Percentiles rank a stretch among this genome's conserved stretches.
phyloP scores from a whole-genome alignment of 176 grass and related monocot species.

The Neostapfia colusana region DNA sequence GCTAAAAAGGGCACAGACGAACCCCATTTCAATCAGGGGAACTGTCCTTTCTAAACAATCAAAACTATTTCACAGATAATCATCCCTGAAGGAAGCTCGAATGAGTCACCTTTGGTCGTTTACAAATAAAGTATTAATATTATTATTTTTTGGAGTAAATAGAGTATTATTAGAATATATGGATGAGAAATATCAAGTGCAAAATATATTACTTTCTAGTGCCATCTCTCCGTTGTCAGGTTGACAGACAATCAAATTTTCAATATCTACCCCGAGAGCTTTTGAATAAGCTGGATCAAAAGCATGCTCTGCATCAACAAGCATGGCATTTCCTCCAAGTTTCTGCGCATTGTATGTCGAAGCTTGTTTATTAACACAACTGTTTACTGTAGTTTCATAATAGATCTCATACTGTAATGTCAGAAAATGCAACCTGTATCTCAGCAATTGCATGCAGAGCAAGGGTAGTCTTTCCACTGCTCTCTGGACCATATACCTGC shows the following conservation, averaged over 20 bases:
- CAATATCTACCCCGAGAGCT: constrained; percentile 90
- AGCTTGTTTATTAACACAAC: neutral
- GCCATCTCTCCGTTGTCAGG: constrained; percentile 99
- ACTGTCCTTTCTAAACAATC: neutral
- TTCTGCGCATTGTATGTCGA: constrained; percentile 61
- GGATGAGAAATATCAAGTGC: neutral
- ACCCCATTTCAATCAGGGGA: neutral
- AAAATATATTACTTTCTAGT: constrained; percentile 80
- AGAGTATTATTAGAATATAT: constrained; percentile 22
- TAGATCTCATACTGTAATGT: constrained; percentile 7
- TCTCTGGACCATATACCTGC: constrained; percentile 95
- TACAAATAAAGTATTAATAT: neutral
- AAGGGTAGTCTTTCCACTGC: constrained; percentile 95
- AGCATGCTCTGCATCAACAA: constrained; percentile 97
- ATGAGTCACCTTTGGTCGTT: neutral
- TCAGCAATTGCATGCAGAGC: constrained; percentile 98
- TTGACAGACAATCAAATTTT: constrained; percentile 98
- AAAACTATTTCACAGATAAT: neutral
- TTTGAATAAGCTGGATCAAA: constrained; percentile 98
- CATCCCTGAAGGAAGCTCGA: neutral
- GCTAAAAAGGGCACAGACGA: neutral
- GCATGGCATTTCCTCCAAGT: constrained; percentile 95
- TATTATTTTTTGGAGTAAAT: neutral
- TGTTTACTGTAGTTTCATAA: neutral
- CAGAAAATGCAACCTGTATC: constrained; percentile 63